A percentile compares a stretch with the other conserved stretches of the same genome.
Evolutionary conservation across 768 basidiomycete species (phyloP).

Genomic region (Russula ochroleuca): DNA sequence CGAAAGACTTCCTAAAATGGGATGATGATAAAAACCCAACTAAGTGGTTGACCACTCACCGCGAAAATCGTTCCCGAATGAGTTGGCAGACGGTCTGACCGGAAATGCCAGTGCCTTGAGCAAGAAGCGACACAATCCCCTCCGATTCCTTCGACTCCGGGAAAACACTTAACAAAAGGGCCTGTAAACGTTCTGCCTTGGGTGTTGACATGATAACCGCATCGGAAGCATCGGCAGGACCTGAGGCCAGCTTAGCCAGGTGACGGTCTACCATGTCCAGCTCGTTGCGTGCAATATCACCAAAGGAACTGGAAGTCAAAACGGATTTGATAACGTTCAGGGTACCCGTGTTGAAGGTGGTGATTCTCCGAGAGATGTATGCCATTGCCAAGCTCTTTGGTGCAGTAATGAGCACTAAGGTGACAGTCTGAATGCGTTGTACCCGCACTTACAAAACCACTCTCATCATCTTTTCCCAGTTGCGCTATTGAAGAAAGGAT

Average conservation of each 20-base stretch:
- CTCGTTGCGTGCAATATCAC: conserved; percentile 14
- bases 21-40: neutral
- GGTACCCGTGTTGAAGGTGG: conserved; percentile 31
- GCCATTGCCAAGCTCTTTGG: conserved; percentile 29
- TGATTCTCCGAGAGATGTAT: conserved; percentile 36
- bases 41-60: conserved; percentile 7
- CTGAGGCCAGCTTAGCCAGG: conserved; percentile 17
- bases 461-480: conserved; percentile 12
- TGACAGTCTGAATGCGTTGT: neutral
- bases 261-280: conserved; percentile 14
- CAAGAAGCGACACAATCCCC: neutral
- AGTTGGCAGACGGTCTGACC: conserved; percentile 1
- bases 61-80: conserved; percentile 10
- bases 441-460: conserved; percentile 21
- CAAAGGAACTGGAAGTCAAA: conserved; percentile 1
- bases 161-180: conserved; percentile 15
- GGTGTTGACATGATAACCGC: neutral
- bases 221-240: neutral
- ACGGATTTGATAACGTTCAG: conserved; percentile 29
- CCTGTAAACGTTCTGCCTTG: neutral
- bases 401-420: neutral
- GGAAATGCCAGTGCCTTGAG: neutral
- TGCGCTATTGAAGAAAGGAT: conserved; percentile 18
- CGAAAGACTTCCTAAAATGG: conserved; percentile 15
- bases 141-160: conserved; percentile 11